Conservation (phyloP, 352 stramenopile species). For the Globisporangium paddicum region DNA sequence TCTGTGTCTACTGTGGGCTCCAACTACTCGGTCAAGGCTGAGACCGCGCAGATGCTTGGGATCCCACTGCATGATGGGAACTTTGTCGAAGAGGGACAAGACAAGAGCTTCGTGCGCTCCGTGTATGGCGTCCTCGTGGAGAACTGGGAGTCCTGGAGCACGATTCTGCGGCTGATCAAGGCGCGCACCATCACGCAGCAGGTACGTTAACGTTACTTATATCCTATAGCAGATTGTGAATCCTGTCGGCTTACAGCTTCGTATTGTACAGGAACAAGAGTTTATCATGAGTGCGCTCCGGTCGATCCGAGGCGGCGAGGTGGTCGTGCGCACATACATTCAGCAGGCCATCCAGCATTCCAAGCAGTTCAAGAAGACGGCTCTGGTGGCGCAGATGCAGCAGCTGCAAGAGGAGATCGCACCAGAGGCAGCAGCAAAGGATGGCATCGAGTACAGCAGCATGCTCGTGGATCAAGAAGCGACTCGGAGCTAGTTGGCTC, state of each 20-base stretch:
- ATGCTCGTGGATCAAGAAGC: conserved; percentile 2
- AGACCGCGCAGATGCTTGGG: conserved; percentile 71
- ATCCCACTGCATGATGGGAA: conserved; percentile 68
- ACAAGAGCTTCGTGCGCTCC: conserved; percentile 54
- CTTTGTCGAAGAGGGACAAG: conserved; percentile 39
- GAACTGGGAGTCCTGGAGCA: conserved; percentile 83
- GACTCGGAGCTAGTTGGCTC: background rate
- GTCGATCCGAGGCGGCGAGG: conserved; percentile 66
- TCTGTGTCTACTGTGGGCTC: conserved; percentile 54
- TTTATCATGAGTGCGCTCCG: conserved; percentile 68
- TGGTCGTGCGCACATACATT: conserved; percentile 66
- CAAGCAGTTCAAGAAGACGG: conserved; percentile 64
- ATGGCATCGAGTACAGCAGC: background rate
- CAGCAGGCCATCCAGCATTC: conserved; percentile 57
- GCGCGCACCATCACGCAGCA: conserved; percentile 61
- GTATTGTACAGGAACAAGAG: conserved; percentile 51
- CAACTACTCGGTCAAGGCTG: conserved; percentile 78
- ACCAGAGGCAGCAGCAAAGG: conserved; percentile 46
- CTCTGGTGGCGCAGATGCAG: conserved; percentile 44
- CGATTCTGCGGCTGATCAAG: conserved; percentile 79
- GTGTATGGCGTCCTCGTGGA: conserved; percentile 79
- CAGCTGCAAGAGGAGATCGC: conserved; percentile 40
- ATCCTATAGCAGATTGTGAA: background rate
- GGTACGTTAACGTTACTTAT: conserved; percentile 20
- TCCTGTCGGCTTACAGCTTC: conserved; percentile 1